phyloP scores from a whole-genome alignment of 192 early-diverging fungal species.

The Gryganskiella cystojenkinii region DNA sequence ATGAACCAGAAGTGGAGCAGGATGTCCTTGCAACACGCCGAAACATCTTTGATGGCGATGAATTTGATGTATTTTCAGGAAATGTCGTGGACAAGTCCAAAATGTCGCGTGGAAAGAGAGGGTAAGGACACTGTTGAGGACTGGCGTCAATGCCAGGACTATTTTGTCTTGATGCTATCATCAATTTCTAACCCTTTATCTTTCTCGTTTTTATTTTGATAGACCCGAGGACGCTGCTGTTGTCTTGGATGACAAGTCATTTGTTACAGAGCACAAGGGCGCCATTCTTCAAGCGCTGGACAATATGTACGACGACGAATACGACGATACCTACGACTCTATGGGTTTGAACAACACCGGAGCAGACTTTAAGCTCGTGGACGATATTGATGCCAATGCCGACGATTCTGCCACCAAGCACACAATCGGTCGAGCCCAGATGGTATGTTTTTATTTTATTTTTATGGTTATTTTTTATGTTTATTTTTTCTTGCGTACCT shows the following conservation, averaged over 20 bases:
- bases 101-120: slow-evolving; percentile 79
- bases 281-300: slow-evolving; percentile 59
- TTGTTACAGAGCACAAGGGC: slow-evolving; percentile 60
- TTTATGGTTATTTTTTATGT: neutral
- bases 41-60: slow-evolving; percentile 94
- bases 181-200: no score
- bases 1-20: slow-evolving; percentile 17
- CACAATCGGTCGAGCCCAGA: slow-evolving; percentile 2
- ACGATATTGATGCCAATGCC: slow-evolving; percentile 63
- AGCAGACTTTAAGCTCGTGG: slow-evolving; percentile 63
- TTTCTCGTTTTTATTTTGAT: slow-evolving; percentile 4
- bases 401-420: slow-evolving; percentile 21
- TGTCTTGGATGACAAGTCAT: slow-evolving; percentile 67
- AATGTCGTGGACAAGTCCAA: slow-evolving; percentile 69
- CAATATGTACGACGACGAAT: slow-evolving; percentile 83
- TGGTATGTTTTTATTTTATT: neutral
- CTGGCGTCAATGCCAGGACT: neutral
- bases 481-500: neutral
- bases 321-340: slow-evolving; percentile 93
- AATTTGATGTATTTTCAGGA: slow-evolving; percentile 89
- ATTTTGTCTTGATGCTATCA: no score
- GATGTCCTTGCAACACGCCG: slow-evolving; percentile 67
- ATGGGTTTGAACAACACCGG: slow-evolving; percentile 68
- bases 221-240: slow-evolving; percentile 56
- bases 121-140: slow-evolving; percentile 45